Base-by-base conservation (phyloP, 306 rosid species). In the Carpinus fangiana region DNA sequence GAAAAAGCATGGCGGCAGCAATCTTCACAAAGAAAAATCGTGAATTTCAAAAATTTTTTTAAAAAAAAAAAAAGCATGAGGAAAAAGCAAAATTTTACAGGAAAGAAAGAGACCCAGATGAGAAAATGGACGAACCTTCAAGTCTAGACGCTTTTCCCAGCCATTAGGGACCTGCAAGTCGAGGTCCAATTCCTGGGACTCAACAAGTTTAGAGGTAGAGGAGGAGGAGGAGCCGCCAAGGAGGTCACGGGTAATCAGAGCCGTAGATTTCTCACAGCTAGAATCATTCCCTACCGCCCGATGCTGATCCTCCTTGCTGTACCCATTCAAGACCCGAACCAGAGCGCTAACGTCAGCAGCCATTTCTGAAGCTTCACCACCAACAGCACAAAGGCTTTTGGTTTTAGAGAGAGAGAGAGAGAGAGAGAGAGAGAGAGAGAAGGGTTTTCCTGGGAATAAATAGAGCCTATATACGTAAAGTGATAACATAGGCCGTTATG, bases 101-200 rank as follows among this genome's bases (percentile, higher is more conserved):
- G 64, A 80, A 82, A 78, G 57, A 77, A 77, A 68, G 70, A 64
- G 70, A 73, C 73, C 20, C 47, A 65, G 53, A 48, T 70, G 73
- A 64, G 72, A 64, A 70, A 83, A 41, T 31, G 0, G 20, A 82
- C 82, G 13, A 70, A 95, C 99, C 99, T 96, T 89, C 75, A 93
- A 88, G 91, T 96, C 99, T 31, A 96, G 84, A 18, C 93, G 91
- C 73, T 96, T 96, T 60, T 93, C 99, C 94, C 97, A 96, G 73
- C 98, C 99, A 78, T 2, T 78, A 4, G 99, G 99, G 51, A 96
- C 99, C 88, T 93, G 96, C 72, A 90, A 85, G 51, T 96, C 99
- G 76, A 96, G 99, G 96, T 93, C 99, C 82, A 96, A 80, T 87
- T 96, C 99, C 79, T 90, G 96, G 47, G 97, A 83, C 57, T 91